Conservation (phyloP, 352 stramenopile genomes). For the Thalassiosira mediterranea region DNA sequence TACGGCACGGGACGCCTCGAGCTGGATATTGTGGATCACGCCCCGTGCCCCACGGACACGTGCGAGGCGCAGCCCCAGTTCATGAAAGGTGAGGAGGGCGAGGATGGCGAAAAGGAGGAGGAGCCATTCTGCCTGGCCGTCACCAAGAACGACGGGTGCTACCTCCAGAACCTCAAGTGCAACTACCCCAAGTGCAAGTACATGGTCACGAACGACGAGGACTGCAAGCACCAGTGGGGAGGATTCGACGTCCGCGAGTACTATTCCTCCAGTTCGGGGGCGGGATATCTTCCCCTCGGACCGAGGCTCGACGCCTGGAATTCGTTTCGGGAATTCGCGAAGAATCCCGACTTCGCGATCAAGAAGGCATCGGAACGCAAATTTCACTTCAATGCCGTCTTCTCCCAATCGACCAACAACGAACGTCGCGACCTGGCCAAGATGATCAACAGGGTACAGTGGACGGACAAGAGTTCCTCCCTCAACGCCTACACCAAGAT, state of each 20-base stretch:
- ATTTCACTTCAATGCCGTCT: conserved; percentile 57
- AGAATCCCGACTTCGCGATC: conserved; percentile 6
- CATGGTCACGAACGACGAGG: conserved; percentile 53
- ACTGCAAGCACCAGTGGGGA: conserved; percentile 3
- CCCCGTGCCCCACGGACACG: not conserved
- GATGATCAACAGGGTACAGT: conserved; percentile 12
- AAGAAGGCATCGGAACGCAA: conserved; percentile 34
- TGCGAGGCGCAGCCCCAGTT: no score
- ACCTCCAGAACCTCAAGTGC: not conserved
- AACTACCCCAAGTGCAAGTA: conserved; percentile 40
- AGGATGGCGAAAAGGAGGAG: not conserved
- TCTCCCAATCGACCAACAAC: conserved; percentile 35
- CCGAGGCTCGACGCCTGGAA: conserved; percentile 27
- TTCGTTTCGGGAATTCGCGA: not conserved
- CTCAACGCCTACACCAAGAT: conserved; percentile 18
- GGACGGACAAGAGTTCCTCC: not conserved
- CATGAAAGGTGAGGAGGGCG: not conserved
- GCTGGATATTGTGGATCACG: not conserved
- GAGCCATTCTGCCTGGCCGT: no score
- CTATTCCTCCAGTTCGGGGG: no score
- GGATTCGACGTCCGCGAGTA: conserved; percentile 27
- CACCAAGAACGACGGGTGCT: no score
- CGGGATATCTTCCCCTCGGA: conserved; percentile 24
- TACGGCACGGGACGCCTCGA: conserved; percentile 15
- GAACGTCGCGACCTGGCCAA: conserved; percentile 18